Conservation (phyloP, 805 yeast species). For the Pachysolen tannophilus region DNA sequence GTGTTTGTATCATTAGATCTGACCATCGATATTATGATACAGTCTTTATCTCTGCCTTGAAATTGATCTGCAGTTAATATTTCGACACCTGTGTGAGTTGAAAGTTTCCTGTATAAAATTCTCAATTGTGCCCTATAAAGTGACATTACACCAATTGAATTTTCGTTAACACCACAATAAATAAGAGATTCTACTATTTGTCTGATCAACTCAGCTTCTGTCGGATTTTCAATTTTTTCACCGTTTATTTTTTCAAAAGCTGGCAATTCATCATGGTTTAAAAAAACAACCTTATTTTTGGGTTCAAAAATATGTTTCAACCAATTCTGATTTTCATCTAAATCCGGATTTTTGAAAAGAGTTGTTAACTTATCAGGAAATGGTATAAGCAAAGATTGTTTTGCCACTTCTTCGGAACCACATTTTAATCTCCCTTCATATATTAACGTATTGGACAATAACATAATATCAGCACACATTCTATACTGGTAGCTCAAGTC, state of each 20-base stretch:
- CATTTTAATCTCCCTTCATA: slow-evolving; percentile 72
- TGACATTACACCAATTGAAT: slow-evolving; percentile 79
- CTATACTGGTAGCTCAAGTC: slow-evolving; percentile 81
- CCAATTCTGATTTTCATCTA: slow-evolving; percentile 34
- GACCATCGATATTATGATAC: slow-evolving; percentile 84
- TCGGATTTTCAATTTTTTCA: slow-evolving; percentile 64
- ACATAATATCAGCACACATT: slow-evolving; percentile 87
- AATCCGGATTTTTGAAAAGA: slow-evolving; percentile 4
- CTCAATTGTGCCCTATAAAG: slow-evolving; percentile 76
- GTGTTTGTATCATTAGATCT: slow-evolving; percentile 59
- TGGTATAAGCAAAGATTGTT: slow-evolving; percentile 47
- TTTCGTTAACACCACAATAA: slow-evolving; percentile 49
- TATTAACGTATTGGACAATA: slow-evolving; percentile 68
- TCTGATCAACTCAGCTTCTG: slow-evolving; percentile 60
- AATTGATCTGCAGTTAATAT: slow-evolving; percentile 89
- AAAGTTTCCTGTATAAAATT: slow-evolving; percentile 27
- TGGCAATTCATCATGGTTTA: slow-evolving; percentile 67
- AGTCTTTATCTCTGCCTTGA: slow-evolving; percentile 93
- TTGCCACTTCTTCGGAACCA: slow-evolving; percentile 59
- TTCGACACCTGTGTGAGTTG: slow-evolving; percentile 44
- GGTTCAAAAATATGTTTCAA: slow-evolving; percentile 46
- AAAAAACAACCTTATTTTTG: slow-evolving; percentile 57
- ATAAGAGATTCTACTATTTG: slow-evolving; percentile 55
- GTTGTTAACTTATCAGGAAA: slow-evolving; percentile 19
- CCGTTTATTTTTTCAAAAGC: slow-evolving; percentile 48